These are phyloP conservation scores for Neostapfia colusana DNA, from an alignment of 176 grass and related monocot genomes.

Conservation along the genomic window DNA sequence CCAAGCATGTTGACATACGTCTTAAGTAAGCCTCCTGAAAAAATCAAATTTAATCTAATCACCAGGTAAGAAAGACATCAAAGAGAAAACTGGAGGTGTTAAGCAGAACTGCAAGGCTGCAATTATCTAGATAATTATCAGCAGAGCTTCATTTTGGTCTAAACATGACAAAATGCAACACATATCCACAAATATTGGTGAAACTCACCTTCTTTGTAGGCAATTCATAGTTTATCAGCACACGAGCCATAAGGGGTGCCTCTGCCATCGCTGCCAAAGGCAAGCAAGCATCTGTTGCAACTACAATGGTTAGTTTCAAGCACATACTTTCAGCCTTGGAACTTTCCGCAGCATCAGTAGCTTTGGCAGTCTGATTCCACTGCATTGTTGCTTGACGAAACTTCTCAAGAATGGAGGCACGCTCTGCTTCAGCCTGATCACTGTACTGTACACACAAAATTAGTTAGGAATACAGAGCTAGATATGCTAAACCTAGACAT, in stretches of 20 bases:
- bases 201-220: constrained; percentile 74
- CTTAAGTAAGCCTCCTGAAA: constrained; percentile 84
- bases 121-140: neutral
- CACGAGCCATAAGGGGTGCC: constrained; percentile 62
- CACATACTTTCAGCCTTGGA: constrained; percentile 43
- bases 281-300: constrained; percentile 87
- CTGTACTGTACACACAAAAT: constrained; percentile 67
- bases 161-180: neutral
- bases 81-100: neutral
- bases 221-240: constrained; percentile 86
- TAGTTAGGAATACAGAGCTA: neutral
- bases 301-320: constrained; percentile 62
- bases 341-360: constrained; percentile 29
- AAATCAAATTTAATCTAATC: neutral
- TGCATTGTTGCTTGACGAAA: constrained; percentile 56
- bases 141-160: neutral
- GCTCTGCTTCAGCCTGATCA: constrained; percentile 72
- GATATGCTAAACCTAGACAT: constrained; percentile 2
- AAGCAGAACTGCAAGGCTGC: neutral
- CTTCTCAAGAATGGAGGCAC: constrained; percentile 73
- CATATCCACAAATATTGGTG: neutral
- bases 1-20: constrained; percentile 79
- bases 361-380: constrained; percentile 53
- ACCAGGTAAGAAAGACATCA: neutral
- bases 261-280: constrained; percentile 63